Evolutionary conservation across 1,284 basidiomycete genomes (phyloP).

Genomic region (Neolentinus lepideus): DNA sequence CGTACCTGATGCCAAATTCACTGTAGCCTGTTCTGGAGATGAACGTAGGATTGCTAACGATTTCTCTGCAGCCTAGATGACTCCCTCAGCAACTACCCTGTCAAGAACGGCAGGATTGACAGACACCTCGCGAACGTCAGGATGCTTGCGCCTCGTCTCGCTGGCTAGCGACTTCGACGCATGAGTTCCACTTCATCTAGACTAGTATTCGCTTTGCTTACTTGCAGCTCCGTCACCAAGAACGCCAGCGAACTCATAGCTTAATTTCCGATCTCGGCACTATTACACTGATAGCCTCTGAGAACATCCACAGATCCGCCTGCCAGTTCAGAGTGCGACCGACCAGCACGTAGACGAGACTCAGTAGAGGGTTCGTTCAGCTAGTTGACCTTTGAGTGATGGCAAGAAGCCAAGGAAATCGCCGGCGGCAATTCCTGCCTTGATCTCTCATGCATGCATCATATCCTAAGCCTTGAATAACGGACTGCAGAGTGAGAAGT

Average conservation of each 20-base stretch:
- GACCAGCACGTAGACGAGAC: too few species aligned
- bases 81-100: not conserved
- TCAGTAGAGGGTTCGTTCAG: too few species aligned
- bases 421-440: too few species aligned
- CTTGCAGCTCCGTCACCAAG: constrained; percentile 5
- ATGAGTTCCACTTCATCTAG: not conserved
- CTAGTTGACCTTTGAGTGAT: too few species aligned
- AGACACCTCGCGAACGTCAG: constrained; percentile 76
- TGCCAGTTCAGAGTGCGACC: too few species aligned
- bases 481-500: too few species aligned
- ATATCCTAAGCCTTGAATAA: too few species aligned
- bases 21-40: constrained; percentile 64
- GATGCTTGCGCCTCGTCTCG: constrained; percentile 76
- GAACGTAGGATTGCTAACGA: constrained; percentile 73
- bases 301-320: too few species aligned
- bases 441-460: too few species aligned
- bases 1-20: constrained; percentile 57
- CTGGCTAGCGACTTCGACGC: constrained; percentile 59
- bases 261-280: not conserved
- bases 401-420: too few species aligned
- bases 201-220: not conserved
- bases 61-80: constrained; percentile 70
- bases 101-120: not conserved
- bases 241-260: constrained; percentile 5
- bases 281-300: not conserved